Base-by-base conservation (phyloP, 768 basidiomycete genomes). In the Russula virescens region DNA sequence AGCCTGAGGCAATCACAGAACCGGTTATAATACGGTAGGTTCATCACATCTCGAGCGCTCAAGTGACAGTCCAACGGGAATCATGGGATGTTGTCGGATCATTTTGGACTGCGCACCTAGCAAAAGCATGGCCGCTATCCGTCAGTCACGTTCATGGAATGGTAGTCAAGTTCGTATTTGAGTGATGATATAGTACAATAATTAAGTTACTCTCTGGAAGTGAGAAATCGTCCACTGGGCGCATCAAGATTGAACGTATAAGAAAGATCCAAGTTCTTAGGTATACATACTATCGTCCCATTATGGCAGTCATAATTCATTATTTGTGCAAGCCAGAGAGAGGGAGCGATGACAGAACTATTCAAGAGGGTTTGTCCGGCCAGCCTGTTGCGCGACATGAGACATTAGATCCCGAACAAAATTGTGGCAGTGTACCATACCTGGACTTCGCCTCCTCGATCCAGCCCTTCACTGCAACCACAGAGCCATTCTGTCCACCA, bases 401-500 rank as follows among this genome's bases (percentile, higher is more conserved):
- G 57, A 28, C 55, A 21, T 56, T 40, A 13, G 43, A 31, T 26
- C 46, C 19, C 23, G 28, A 55, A 25, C 9, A 19, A 51, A 5
- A 31, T 31, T 8, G 31, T 43, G 28, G 42, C 21, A 35, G 40
- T 26, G 59, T 28, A 71, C 7, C 78, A 46, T 69, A 86, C 89
- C 81, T 91, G 89, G 65, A 80, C 72, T 57, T 90, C 85, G 6
- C 87, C 88, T 48, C 84, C 87, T 18, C 88, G 79, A 72, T 88
- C 85, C 3, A 82, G 75, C n/a, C 86, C 85, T 70, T 90, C 89
- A 19, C 83, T 77, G 66, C 88, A 89, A 14, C 89, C 89, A 71
- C 89, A 91, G 64, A 91, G 71, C 88, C 89, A 90, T 35, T 91
- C 89, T 70, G 89, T 89, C 89, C 89, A 91, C 89, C 89, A 91